A percentile compares a stretch with the other conserved stretches of the same genome.
Evolutionary conservation across 108 stramenopile genomes (phyloP).

Genomic region (Aureococcus anophagefferens): DNA sequence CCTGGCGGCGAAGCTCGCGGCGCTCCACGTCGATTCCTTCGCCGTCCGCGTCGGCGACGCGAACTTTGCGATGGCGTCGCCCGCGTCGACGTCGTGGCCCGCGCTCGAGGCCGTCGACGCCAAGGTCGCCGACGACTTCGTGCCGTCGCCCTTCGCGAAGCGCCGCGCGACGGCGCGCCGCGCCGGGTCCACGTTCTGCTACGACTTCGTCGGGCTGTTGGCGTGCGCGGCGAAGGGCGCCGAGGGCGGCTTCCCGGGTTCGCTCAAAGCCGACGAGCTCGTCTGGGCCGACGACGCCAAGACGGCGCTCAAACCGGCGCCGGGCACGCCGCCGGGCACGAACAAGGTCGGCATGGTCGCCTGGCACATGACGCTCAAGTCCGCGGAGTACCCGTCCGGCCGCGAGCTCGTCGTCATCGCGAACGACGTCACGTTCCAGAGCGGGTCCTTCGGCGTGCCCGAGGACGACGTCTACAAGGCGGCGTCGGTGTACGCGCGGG

Average conservation of each 20-base stretch:
- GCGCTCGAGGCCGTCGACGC: too few species aligned
- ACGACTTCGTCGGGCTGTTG: conserved; percentile 50
- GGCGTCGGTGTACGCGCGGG: conserved; percentile 80
- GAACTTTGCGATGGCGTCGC: too few species aligned
- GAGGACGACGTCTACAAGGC: conserved; percentile 95
- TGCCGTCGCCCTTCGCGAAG: conserved; percentile 61
- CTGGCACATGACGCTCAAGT: conserved; percentile 86
- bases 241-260: conserved; percentile 4
- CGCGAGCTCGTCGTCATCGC: conserved; percentile 95
- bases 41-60: too few species aligned
- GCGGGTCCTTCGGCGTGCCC: conserved; percentile 94
- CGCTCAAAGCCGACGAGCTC: conserved; percentile 30
- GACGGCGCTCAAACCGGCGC: background rate
- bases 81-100: too few species aligned
- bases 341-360: conserved; percentile 99
- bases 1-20: too few species aligned
- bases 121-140: too few species aligned
- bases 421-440: conserved; percentile 94
- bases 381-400: conserved; percentile 89
- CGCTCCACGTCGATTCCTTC: too few species aligned
- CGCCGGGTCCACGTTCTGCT: conserved; percentile 40
- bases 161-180: conserved; percentile 72
- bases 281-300: conserved; percentile 16
- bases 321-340: conserved; percentile 46
- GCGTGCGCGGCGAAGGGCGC: conserved; percentile 30